Base-by-base conservation (phyloP, 2,329 filamentous ascomycete species). In the Scedosporium boydii region DNA sequence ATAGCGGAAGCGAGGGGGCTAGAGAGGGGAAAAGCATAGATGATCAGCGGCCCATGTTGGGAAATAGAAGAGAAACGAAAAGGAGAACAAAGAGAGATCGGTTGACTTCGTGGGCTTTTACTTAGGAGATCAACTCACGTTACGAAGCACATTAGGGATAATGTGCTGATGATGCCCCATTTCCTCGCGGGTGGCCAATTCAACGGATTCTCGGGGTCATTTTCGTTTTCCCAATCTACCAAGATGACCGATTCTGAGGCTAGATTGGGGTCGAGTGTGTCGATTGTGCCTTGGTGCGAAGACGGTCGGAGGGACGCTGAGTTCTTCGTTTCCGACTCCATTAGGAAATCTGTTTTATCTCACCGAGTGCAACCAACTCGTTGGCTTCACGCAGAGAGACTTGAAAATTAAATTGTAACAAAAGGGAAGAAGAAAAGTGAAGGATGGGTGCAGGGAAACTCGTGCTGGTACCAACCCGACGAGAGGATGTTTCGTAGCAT, bases 171-270 rank as follows among this genome's bases (percentile, higher is more conserved):
- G 26, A 44, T 59, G 34, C n/a, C 41, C 58, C 60, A 59, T 58
- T 62, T 62, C 53, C 29, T 48, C 9, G 41, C n/a, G 7, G n/a
- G 38, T 6, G 61, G 23, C 61, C 61, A 62, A 55, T 62, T 62
- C 23, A 62, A 12, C 3, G 61, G 61, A 26, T 62, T 62, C 34
- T 62, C 55, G 9, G 61, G 61, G 23, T 62, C 53, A 18, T 59
- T 2, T 3, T 58, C 53, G 38, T 18, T 57, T 23, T 59, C 41
- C 58, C 58, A 59, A 44, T 59, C n/a, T 10, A 59, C 58, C 34
- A 42, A 42, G 23, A 44, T 41, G 4, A 14, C 34, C 18, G 29
- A 42, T 1, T 44, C 34, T 4, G 55, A 29, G 6, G 55, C 21
- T 10, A 27, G 18, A n/a, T 57, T 57, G 21, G 23, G 21, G 26